Percentiles rank a stretch among this genome's conserved stretches.
Evolutionary conservation across 305 asterid genomes (phyloP).

Genomic region (Fraxinus ornus): DNA sequence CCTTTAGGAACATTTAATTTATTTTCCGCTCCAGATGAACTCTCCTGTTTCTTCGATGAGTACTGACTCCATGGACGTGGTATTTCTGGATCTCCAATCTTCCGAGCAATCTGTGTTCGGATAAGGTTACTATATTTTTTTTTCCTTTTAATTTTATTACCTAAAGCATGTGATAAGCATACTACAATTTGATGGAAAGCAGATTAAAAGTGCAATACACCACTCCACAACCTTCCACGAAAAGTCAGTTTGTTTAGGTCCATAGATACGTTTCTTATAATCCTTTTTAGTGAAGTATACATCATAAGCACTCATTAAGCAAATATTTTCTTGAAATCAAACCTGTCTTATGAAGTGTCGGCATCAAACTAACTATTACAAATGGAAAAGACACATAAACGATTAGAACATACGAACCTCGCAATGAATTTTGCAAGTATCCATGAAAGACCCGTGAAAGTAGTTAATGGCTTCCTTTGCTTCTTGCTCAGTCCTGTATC

Average conservation of each 20-base stretch:
- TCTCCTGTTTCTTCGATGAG: conserved; percentile 55
- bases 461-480: conserved; percentile 69
- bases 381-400: not conserved
- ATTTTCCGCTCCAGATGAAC: conserved; percentile 40
- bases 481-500: conserved; percentile 78
- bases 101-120: conserved; percentile 72
- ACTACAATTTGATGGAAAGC: conserved; percentile 1
- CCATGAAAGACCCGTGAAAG: conserved; percentile 75
- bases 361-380: not conserved
- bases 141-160: not conserved
- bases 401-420: conserved; percentile 52
- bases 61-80: conserved; percentile 95
- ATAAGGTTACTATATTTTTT: conserved; percentile 23
- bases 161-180: conserved; percentile 13
- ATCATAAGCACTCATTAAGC: conserved; percentile 2
- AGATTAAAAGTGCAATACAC: not conserved
- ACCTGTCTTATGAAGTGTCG: not conserved
- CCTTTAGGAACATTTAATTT: conserved; percentile 27
- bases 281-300: not conserved
- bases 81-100: conserved; percentile 78
- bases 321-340: not conserved
- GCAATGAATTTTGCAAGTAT: conserved; percentile 68
- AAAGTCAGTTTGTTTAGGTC: conserved; percentile 2
- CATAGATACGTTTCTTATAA: not conserved
- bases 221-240: not conserved